Evolutionary conservation across 2,329 filamentous ascomycete species (phyloP), one percentile per base, ranked within the genome.

Genomic region (Diaporthe sp.): DNA sequence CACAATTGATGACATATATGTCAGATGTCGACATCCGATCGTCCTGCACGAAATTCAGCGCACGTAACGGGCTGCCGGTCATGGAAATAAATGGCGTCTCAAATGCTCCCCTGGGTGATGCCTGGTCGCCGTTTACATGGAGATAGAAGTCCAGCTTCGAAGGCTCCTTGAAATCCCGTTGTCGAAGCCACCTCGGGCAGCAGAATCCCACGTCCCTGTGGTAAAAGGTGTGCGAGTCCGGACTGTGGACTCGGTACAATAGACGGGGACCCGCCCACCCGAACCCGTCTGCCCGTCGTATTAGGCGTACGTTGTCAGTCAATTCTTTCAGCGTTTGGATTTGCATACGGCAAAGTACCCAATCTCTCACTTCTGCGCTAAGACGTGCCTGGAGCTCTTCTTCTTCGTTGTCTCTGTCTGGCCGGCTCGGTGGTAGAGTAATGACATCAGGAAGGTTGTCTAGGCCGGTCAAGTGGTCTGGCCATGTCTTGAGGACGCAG

Each of bases 321-420:
- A 55, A 7, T 28, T 6, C 3, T 0, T 55, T 55, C 53, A 31
- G 17, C 4, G 4, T 57, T 8, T 3, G 25, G 4, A 34, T 17
- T 19, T 17, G 25, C 17, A 28, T 28, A 8, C 17, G 0, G 4
- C 31, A 0, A 19, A 19, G 1, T 4, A 34, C 4, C 17, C 34
- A 0, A 12, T 9, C 15, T 31, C 28, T 17, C 3, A 0, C 0
- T 3, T 2, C 28, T 1, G 28, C 19, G 6, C 9, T 7, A 31
- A 57, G 13, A 10, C 28, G 55, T 19, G 15, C 28, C 3, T 6
- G 2, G 3, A 57, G 28, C 1, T 25, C 3, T 2, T 31, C 15
- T 12, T 10, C 28, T 34, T 57, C 55, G 25, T 22, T 1, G 3
- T 34, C 15, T 3, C 15, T 34, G 28, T 57, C 55, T 34, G 55